phyloP scores from a whole-genome alignment of 352 stramenopile species.

The Pythium apleroticum region DNA sequence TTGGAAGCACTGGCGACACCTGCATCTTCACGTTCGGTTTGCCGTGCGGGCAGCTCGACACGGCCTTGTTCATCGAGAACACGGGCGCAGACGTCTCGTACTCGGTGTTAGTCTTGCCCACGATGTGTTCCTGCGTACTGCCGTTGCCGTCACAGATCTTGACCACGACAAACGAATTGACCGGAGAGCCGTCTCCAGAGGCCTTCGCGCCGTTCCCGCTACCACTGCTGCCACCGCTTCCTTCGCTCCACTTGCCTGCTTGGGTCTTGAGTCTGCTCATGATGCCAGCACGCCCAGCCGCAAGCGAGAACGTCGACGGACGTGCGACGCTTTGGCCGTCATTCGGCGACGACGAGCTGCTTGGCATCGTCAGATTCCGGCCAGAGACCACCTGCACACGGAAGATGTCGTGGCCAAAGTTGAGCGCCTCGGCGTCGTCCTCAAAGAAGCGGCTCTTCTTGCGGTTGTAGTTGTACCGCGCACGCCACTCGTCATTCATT shows the following conservation, averaged over 20 bases:
- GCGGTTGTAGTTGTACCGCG: constrained; percentile 80
- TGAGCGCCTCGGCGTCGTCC: constrained; percentile 74
- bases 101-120: constrained; percentile 86
- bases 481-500: constrained; percentile 73
- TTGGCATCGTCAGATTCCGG: constrained; percentile 39
- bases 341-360: constrained; percentile 9
- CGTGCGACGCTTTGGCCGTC: constrained; percentile 8
- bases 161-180: constrained; percentile 76
- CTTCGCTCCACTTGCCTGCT: constrained; percentile 53
- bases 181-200: constrained; percentile 18
- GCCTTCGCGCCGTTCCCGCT: background rate
- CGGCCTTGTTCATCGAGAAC: constrained; percentile 72
- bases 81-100: constrained; percentile 70
- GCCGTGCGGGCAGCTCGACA: constrained; percentile 57
- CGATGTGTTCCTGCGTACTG: constrained; percentile 52
- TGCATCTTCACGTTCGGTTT: constrained; percentile 64
- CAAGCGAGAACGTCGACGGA: constrained; percentile 58
- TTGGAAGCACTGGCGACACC: constrained; percentile 53
- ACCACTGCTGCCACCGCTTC: constrained; percentile 25
- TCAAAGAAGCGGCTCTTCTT: constrained; percentile 78
- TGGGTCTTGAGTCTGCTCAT: constrained; percentile 73
- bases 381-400: constrained; percentile 67
- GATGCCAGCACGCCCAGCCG: constrained; percentile 41
- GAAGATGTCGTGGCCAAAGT: constrained; percentile 79
- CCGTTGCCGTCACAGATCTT: constrained; percentile 57